Base-by-base conservation (phyloP, 495 filamentous ascomycete species). In the Annulohypoxylon stygium region DNA sequence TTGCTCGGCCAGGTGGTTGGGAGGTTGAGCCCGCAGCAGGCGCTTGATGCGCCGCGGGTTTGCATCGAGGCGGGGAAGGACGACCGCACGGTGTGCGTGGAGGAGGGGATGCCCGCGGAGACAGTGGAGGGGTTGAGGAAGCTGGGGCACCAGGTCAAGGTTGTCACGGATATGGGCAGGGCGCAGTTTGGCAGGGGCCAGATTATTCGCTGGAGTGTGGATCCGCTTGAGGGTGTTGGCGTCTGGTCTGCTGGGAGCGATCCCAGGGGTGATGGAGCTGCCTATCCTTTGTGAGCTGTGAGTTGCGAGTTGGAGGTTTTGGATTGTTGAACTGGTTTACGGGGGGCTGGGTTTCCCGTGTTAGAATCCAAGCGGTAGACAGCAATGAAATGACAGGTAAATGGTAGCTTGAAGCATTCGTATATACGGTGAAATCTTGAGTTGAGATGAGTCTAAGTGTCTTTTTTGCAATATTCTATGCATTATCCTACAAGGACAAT, bases 191-290 rank as follows among this genome's bases (percentile, higher is more conserved):
- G 96, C 2, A 84, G 95, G 2, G 96, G 96, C 0, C 96, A 99
- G 86, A 85, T 98, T 50, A 95, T 98, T 66, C 84, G 93, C 62
- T 88, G 81, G 75, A 80, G 78, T 33, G 75, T 85, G 65, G 92
- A 97, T 83, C 84, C 87, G 25, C 88, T 94, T 61, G 90, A 93
- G 25, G 90, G 89, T 36, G 79, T 83, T 53, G 81, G 87, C 51
- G 88, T 98, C 10, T 97, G 90, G 84, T 93, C 90, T 72, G 95
- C 89, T 1, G 96, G 93, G 18, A 97, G 93, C 81, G 96, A 98
- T 87, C 85, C 86, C 57, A 87, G 97, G 59, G 96, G 94, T 2
- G 96, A 99, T 85, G 95, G 96, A 34, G 90, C 87, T 67, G 94
- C 93, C 16, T 78, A 78, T 65, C 77, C 77, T 30, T 54, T 75